Conservation (phyloP, 78 protist species). For the Isochrysis galbana region DNA sequence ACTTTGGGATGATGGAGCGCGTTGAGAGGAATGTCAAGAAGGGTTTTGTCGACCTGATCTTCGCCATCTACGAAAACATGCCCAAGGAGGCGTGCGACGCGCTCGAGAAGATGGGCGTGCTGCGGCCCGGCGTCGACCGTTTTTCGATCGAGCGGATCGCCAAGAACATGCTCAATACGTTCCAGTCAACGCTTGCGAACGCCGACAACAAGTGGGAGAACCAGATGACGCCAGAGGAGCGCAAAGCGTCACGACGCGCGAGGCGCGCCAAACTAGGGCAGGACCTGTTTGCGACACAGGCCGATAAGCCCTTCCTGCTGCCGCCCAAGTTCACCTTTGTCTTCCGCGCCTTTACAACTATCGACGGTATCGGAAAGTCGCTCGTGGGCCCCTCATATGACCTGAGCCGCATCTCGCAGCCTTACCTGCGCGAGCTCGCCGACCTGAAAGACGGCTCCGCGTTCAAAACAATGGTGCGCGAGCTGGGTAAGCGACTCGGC, state of each 20-base stretch:
- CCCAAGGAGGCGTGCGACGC: constrained; percentile 22
- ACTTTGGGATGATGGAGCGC: constrained; percentile 29
- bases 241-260: background rate
- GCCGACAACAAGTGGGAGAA: constrained; percentile 9
- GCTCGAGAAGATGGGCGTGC: constrained; percentile 4
- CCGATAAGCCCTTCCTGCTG: constrained; percentile 9
- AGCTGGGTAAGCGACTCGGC: background rate
- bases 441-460: constrained; percentile 14
- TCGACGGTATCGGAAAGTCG: constrained; percentile 23
- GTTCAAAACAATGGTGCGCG: background rate
- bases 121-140: background rate
- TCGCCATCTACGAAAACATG: background rate
- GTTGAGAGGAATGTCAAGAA: background rate
- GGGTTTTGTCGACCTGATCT: background rate
- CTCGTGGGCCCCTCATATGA: background rate
- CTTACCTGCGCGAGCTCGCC: constrained; percentile 33
- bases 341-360: constrained; percentile 24
- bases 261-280: background rate
- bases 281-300: background rate
- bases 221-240: background rate
- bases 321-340: constrained; percentile 18
- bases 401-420: constrained; percentile 7
- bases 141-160: constrained; percentile 16
- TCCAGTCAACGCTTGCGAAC: background rate
- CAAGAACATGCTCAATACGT: background rate